Percentiles rank a stretch among this genome's conserved stretches.
Conservation (phyloP, 176 grass and related monocot species). For the Carex scoparia region DNA sequence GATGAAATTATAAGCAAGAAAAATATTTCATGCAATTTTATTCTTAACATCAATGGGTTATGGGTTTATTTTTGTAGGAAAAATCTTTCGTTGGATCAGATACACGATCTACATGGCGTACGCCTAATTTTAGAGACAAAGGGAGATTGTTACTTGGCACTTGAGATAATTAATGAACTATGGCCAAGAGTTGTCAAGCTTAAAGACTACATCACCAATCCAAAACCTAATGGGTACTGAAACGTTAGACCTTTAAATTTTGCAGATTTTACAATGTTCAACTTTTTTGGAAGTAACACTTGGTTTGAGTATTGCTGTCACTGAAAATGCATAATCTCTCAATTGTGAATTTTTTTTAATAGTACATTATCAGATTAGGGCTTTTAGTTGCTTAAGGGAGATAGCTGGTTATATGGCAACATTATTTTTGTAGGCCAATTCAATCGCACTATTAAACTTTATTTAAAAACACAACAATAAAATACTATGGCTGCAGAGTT, state of each 20-base stretch:
- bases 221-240: conserved; percentile 70
- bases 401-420: neutral
- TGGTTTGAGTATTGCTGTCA: neutral
- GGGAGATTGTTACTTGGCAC: conserved; percentile 54
- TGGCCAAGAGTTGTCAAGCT: conserved; percentile 70
- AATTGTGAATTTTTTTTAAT: neutral
- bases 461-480: neutral
- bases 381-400: neutral
- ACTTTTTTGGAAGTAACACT: neutral
- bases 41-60: neutral
- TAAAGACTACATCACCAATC: conserved; percentile 72
- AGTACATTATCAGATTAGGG: neutral
- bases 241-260: neutral
- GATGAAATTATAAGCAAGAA: conserved; percentile 10
- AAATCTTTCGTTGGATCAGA: conserved; percentile 64
- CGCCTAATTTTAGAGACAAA: conserved; percentile 61
- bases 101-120: conserved; percentile 81
- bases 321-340: neutral
- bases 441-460: neutral
- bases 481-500: neutral
- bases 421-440: neutral
- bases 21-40: neutral
- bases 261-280: neutral
- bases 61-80: conserved; percentile 42
- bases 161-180: conserved; percentile 62